phyloP scores from a whole-genome alignment of 192 early-diverging fungal genomes.

The Coemansia sp. region DNA sequence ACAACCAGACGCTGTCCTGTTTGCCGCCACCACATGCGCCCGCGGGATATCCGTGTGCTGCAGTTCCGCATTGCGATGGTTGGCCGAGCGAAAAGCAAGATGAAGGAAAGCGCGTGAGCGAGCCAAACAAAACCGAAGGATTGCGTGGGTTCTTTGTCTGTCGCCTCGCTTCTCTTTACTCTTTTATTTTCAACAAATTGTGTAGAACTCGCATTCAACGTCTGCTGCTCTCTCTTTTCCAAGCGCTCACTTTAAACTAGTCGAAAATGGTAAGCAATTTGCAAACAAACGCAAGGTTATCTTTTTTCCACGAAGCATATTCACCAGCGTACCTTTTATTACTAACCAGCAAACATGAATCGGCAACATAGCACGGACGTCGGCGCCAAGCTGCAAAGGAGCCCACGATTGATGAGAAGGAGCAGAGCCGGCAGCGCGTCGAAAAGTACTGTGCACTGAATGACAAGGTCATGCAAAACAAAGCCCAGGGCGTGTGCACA shows the following conservation, averaged over 20 bases:
- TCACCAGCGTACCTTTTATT: neutral
- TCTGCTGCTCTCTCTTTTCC: neutral
- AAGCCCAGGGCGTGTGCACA: constrained; percentile 16
- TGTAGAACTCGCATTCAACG: neutral
- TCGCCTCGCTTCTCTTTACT: neutral
- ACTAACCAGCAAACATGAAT: neutral
- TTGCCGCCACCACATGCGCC: constrained; percentile 41
- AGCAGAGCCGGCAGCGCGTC: constrained; percentile 32
- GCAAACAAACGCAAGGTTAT: neutral
- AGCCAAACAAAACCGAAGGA: too few species aligned
- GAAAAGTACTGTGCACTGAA: constrained; percentile 46
- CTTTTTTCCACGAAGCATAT: neutral
- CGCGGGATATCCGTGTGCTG: constrained; percentile 36
- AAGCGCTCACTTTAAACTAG: neutral
- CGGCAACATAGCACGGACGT: constrained; percentile 31
- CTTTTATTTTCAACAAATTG: neutral
- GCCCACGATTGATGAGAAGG: constrained; percentile 27
- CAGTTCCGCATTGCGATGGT: constrained; percentile 43
- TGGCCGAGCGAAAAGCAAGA: constrained; percentile 8
- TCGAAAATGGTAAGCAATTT: constrained; percentile 5
- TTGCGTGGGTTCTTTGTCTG: neutral
- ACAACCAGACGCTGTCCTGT: constrained; percentile 43
- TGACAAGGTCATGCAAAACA: constrained; percentile 26
- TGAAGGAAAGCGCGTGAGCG: neutral
- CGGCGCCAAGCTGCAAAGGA: constrained; percentile 36